These are phyloP conservation scores for Candida tropicalis DNA, from an alignment of 1,139 yeast species.

Conservation along the genomic window DNA sequence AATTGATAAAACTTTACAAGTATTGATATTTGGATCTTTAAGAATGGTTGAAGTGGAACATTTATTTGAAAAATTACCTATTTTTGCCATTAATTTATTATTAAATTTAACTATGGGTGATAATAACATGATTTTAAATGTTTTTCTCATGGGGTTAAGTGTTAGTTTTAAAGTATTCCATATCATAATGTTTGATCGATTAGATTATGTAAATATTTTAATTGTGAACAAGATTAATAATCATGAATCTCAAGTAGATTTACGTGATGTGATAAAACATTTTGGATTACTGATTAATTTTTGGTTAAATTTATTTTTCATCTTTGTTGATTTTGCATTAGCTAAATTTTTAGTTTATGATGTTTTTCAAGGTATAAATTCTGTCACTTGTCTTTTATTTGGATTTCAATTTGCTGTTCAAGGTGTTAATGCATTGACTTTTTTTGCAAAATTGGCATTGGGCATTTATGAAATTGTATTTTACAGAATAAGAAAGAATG, in stretches of 20 bases:
- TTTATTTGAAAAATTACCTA: slow-evolving; percentile 67
- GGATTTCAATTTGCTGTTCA: slow-evolving; percentile 78
- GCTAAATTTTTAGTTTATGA: slow-evolving; percentile 62
- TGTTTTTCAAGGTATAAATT: slow-evolving; percentile 54
- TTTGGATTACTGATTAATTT: slow-evolving; percentile 17
- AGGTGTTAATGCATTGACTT: slow-evolving; percentile 55
- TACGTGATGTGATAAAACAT: slow-evolving; percentile 12
- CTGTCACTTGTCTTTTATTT: slow-evolving; percentile 57
- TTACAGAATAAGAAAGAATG: slow-evolving; percentile 21
- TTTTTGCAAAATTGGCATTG: slow-evolving; percentile 51
- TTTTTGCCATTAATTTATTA: slow-evolving; percentile 57
- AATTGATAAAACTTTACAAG: slow-evolving; percentile 47
- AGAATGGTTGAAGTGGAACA: slow-evolving; percentile 79
- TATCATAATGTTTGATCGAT: slow-evolving; percentile 67
- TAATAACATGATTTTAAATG: slow-evolving; percentile 53
- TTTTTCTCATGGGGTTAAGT: slow-evolving; percentile 44
- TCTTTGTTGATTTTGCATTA: slow-evolving; percentile 52
- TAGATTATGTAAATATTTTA: slow-evolving; percentile 53
- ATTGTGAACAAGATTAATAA: slow-evolving; percentile 30
- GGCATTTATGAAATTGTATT: slow-evolving; percentile 58
- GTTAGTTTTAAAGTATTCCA: slow-evolving; percentile 71
- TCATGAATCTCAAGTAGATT: slow-evolving; percentile 20
- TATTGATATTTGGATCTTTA: slow-evolving; percentile 71
- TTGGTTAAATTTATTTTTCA: slow-evolving; percentile 42
- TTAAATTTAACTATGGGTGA: slow-evolving; percentile 65